Evolutionary conservation across 306 rosid species (phyloP).

Genomic region (Prunus armeniaca): DNA sequence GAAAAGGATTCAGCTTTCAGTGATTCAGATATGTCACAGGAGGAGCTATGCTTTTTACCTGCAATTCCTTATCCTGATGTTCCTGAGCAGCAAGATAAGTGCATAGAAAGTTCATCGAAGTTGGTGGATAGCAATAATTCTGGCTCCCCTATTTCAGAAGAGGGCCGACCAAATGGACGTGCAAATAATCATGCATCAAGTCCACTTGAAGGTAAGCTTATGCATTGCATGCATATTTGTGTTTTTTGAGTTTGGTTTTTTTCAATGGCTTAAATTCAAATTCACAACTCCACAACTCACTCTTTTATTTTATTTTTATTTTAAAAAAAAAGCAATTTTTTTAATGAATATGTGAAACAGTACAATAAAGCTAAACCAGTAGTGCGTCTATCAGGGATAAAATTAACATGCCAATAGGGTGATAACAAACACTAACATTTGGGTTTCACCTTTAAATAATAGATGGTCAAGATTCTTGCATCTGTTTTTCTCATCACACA

Average conservation of each 20-base stretch:
- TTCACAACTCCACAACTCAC: background rate
- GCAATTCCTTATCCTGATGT: conserved; percentile 70
- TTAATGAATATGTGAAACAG: background rate
- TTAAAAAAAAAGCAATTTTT: background rate
- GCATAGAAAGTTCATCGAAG: conserved; percentile 70
- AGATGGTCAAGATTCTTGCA: background rate
- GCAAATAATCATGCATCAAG: conserved; percentile 61
- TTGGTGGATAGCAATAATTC: conserved; percentile 71
- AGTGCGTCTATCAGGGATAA: background rate
- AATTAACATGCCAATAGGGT: background rate
- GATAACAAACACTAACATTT: background rate
- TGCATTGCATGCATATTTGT: background rate
- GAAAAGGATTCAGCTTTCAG: conserved; percentile 85
- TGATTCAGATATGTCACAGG: conserved; percentile 89
- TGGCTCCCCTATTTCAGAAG: conserved; percentile 92
- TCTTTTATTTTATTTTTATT: background rate
- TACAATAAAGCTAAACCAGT: background rate
- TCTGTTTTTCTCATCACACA: background rate
- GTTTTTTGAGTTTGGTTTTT: background rate
- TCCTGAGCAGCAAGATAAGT: conserved; percentile 66
- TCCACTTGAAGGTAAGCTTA: conserved; percentile 69
- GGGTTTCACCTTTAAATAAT: background rate
- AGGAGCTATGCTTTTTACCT: conserved; percentile 84
- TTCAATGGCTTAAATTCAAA: background rate
- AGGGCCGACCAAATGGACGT: conserved; percentile 74